phyloP scores from a whole-genome alignment of 306 rosid species.

The Abrus pulchellus region DNA sequence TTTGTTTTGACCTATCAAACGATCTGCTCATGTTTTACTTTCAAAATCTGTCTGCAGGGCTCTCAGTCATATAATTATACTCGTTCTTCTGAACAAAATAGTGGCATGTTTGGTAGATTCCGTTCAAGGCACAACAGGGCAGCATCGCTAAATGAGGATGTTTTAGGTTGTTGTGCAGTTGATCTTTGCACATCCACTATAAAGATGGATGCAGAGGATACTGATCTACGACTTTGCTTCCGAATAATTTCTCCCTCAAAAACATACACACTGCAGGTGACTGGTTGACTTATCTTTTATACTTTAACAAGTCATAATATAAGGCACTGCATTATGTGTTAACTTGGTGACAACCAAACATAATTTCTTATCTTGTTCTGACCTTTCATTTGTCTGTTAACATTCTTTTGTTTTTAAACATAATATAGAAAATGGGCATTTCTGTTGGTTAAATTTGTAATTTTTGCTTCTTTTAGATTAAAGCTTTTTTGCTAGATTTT shows the following conservation, averaged over 20 bases:
- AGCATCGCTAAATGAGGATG: constrained; percentile 71
- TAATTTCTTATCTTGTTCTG: not conserved
- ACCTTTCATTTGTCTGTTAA: constrained; percentile 31
- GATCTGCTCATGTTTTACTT: constrained; percentile 42
- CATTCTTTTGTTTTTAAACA: not conserved
- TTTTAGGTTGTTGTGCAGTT: constrained; percentile 74
- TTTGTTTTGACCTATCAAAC: constrained; percentile 27
- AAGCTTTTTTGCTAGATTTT: not conserved
- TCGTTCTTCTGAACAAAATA: constrained; percentile 76
- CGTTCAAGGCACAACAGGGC: constrained; percentile 79
- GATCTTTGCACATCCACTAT: constrained; percentile 88
- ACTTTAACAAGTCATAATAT: constrained; percentile 28
- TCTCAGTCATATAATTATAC: constrained; percentile 67
- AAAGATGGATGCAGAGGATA: constrained; percentile 95
- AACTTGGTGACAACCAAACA: constrained; percentile 12
- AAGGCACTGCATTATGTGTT: constrained; percentile 17
- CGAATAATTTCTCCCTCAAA: constrained; percentile 93
- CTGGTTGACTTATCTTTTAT: constrained; percentile 45
- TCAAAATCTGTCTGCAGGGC: constrained; percentile 62
- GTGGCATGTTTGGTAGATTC: constrained; percentile 92
- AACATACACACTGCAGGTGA: constrained; percentile 89
- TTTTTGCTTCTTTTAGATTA: constrained; percentile 19
- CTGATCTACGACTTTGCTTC: constrained; percentile 95
- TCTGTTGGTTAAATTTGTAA: constrained; percentile 32
- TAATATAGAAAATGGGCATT: constrained; percentile 2